Base-by-base conservation (phyloP, 352 stramenopile genomes). In the Globisporangium recalcitrans region DNA sequence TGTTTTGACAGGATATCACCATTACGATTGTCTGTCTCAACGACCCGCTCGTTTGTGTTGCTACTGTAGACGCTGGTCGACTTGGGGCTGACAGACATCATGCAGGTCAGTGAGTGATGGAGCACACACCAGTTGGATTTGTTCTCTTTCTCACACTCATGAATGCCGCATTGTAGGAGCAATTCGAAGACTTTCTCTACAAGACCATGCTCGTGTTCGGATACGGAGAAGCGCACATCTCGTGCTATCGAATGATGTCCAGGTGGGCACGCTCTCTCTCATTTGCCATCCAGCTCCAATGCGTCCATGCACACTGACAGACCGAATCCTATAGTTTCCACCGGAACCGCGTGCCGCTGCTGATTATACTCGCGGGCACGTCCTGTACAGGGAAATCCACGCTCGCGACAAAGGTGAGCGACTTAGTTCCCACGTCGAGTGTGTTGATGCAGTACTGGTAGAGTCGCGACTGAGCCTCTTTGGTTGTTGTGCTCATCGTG, bases 141-240 rank as follows among this genome's bases (percentile, higher is more conserved):
- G 32, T 16, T 46, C 32, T 38, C 32, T 16, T 10, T 38, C 32
- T 21, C 38, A 46, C 38, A 21, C 19, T 46, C n/a, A n/a, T 6
- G 16, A 10, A 46, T 46, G 38, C 6, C 4, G 21, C 21, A 19
- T 46, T 11, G 5, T 16, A 89, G 81, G 86, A 95, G 57, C 84
- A 93, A 77, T 95, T 95, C 60, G 86, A 95, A 61, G 85, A 95
- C 58, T 95, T 95, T 67, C 63, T 95, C 59, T 95, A 95, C 75
- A 95, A 95, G 70, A 95, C 86, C 8, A 91, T 95, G 82, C 73
- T 90, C 46, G 84, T 93, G 10, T 95, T 93, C 48, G 84, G 84
- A n/a, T 95, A 95, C 65, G 82, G 84, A 9, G 82, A 95, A 56
- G 61, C 78, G 14, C 83, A 95, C 65, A 91, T 95, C 52, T 80